Conservation (phyloP, 2,329 filamentous ascomycete species). For the Colletotrichum theobromicola region DNA sequence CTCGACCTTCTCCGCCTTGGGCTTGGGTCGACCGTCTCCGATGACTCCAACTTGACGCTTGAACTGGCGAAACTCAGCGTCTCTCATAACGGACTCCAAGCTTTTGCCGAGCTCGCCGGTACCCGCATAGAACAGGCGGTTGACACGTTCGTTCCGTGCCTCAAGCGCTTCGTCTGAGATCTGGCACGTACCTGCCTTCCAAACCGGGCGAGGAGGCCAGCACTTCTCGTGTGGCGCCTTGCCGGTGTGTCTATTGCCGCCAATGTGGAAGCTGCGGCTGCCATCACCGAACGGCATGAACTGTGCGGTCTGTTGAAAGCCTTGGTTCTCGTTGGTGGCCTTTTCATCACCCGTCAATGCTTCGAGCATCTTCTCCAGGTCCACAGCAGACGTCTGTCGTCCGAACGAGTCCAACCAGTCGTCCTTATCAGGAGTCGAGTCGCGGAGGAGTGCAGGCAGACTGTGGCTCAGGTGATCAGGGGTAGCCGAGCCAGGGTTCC, state of each 20-base stretch:
- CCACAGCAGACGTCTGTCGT: neutral
- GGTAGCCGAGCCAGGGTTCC: neutral
- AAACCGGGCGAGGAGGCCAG: neutral
- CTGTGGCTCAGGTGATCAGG: neutral
- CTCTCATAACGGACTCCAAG: conserved; percentile 32
- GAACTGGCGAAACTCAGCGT: conserved; percentile 32
- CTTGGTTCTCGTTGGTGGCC: conserved; percentile 26
- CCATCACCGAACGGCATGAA: neutral
- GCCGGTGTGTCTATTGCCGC: conserved; percentile 1
- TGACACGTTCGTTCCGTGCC: conserved; percentile 31
- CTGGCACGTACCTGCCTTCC: conserved; percentile 23
- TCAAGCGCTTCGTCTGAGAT: conserved; percentile 27
- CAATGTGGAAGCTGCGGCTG: conserved; percentile 23
- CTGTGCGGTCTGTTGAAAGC: conserved; percentile 30
- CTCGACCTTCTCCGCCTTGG: conserved; percentile 25
- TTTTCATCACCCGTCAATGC: conserved; percentile 32
- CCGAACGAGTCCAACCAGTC: neutral
- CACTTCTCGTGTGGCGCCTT: conserved; percentile 28
- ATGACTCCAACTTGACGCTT: conserved; percentile 40
- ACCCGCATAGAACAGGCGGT: conserved; percentile 45
- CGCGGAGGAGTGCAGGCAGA: neutral
- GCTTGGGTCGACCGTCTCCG: conserved; percentile 38
- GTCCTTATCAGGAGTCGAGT: neutral
- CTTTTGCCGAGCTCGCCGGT: conserved; percentile 38
- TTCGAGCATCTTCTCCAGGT: conserved; percentile 1